A percentile compares a stretch with the other conserved stretches of the same genome.
Evolutionary conservation across 306 rosid species (phyloP).

Genomic region (Dalbergia oliveri): DNA sequence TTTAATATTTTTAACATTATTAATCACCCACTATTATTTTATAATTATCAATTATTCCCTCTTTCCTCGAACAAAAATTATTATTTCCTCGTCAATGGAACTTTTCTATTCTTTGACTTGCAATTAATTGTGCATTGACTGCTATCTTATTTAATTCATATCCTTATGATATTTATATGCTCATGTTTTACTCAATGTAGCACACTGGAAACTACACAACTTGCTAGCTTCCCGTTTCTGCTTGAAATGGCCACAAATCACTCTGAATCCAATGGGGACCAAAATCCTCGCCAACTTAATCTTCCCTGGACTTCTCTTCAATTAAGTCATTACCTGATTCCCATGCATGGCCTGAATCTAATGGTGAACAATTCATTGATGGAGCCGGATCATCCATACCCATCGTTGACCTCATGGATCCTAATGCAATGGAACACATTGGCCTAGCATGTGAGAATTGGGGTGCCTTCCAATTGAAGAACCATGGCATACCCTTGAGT

Average conservation of each 20-base stretch:
- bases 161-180: conserved; percentile 14
- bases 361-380: neutral
- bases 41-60: too few species aligned
- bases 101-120: neutral
- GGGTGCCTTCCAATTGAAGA: conserved; percentile 76
- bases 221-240: neutral
- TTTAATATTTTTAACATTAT: too few species aligned
- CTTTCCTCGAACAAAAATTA: too few species aligned
- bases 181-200: neutral
- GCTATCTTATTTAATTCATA: neutral
- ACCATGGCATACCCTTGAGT: conserved; percentile 64
- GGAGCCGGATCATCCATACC: conserved; percentile 50
- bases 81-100: too few species aligned
- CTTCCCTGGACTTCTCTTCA: conserved; percentile 71
- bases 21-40: too few species aligned
- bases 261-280: conserved; percentile 56
- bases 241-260: conserved; percentile 59
- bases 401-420: conserved; percentile 63
- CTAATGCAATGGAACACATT: conserved; percentile 58
- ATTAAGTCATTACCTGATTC: conserved; percentile 67
- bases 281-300: conserved; percentile 50
- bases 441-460: conserved; percentile 70
- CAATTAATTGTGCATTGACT: neutral
- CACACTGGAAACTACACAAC: neutral
- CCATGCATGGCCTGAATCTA: conserved; percentile 64